Conservation (phyloP, 805 yeast species). For the Lipomyces starkeyi region DNA sequence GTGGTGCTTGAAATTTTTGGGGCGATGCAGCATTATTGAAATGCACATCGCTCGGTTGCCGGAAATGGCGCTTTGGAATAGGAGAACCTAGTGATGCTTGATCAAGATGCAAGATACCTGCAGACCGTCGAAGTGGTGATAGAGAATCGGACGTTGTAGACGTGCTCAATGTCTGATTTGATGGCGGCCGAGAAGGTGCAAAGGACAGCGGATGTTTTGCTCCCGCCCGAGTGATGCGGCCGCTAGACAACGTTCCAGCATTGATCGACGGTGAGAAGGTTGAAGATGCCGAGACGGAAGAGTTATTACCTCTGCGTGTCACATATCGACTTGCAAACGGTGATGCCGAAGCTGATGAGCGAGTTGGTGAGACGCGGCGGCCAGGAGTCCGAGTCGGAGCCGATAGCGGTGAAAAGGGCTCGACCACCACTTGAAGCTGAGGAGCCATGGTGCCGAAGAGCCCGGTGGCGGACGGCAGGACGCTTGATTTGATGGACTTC, state of each 20-base stretch:
- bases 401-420: constrained; percentile 33
- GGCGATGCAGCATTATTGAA: background rate
- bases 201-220: constrained; percentile 29
- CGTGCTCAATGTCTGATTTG: background rate
- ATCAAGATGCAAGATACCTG: constrained; percentile 51
- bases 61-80: constrained; percentile 26
- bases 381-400: constrained; percentile 27
- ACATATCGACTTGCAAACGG: constrained; percentile 20
- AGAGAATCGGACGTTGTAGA: constrained; percentile 13
- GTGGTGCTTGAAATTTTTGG: background rate
- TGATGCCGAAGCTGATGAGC: constrained; percentile 17
- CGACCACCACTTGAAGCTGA: constrained; percentile 27
- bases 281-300: constrained; percentile 3
- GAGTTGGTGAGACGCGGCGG: constrained; percentile 28
- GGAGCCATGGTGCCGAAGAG: constrained; percentile 27
- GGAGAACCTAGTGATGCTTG: constrained; percentile 45
- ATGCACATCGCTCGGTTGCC: background rate
- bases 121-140: constrained; percentile 48
- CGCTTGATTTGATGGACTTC: background rate
- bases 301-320: constrained; percentile 13
- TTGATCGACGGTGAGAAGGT: background rate
- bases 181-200: constrained; percentile 2
- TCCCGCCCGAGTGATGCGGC: constrained; percentile 31
- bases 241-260: constrained; percentile 10
- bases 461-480: constrained; percentile 1